A percentile compares a stretch with the other conserved stretches of the same genome.
Evolutionary conservation across 2,329 filamentous ascomycete species (phyloP).

Genomic region (Geosmithia putterillii): DNA sequence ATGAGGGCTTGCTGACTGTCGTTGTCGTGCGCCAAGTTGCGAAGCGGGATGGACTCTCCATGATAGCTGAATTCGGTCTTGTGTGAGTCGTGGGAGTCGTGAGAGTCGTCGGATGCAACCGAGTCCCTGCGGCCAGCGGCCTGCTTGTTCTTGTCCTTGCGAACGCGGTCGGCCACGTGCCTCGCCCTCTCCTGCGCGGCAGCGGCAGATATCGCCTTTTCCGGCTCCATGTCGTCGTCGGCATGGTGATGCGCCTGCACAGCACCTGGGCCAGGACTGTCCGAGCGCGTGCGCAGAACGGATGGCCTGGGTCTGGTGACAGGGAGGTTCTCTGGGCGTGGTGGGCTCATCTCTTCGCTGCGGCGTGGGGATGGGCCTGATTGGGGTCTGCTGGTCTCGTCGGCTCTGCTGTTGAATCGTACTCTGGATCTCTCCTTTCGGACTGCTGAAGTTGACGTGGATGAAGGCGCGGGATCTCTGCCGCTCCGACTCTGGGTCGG

Average conservation of each 20-base stretch:
- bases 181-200: conserved; percentile 30
- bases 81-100: not conserved
- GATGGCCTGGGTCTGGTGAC: conserved; percentile 23
- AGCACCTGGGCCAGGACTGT: conserved; percentile 20
- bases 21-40: not conserved
- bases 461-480: not conserved
- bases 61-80: not conserved
- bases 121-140: not conserved
- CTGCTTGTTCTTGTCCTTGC: conserved; percentile 3
- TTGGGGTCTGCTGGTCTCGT: conserved; percentile 4
- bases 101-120: not conserved
- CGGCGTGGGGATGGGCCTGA: not conserved
- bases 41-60: not conserved
- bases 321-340: not conserved
- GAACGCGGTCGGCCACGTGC: conserved; percentile 25
- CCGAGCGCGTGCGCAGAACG: conserved; percentile 27
- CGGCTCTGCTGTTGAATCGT: conserved; percentile 33
- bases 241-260: conserved; percentile 11
- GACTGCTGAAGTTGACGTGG: not conserved
- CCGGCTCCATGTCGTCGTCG: conserved; percentile 5
- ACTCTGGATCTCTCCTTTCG: conserved; percentile 34
- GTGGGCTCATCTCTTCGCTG: not conserved
- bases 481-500: not conserved
- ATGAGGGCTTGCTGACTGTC: not conserved
- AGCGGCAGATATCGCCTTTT: conserved; percentile 19